Evolutionary conservation across 768 basidiomycete genomes (phyloP), one percentile per base, ranked within the genome.

Genomic region (Asterophora lycoperdoides): DNA sequence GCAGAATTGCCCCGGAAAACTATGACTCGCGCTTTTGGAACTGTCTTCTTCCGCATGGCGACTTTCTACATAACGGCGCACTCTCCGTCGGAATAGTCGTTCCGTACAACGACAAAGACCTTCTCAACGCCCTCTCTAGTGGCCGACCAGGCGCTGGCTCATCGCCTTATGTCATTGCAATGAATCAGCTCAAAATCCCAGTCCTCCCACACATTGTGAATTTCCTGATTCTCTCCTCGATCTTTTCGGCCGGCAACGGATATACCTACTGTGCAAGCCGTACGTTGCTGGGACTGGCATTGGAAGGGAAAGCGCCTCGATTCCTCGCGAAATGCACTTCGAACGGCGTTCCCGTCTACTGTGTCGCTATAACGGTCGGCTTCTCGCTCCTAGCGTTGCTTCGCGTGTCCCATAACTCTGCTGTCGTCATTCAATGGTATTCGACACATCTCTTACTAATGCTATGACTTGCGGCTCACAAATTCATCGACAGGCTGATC

Each of bases 161-260:
- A 20, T 88, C 86, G 7, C 90, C 91, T 0, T 94, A 91, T 68
- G 89, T 93, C 37, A 85, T 93, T 51, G 89, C 89, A 13, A 89
- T 93, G 75, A 68, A 70, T 46, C 73, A 76, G 34, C 73, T 89
- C 33, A 74, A 81, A 5, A 86, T 92, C 56, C 79, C 76, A 47
- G 73, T 76, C 4, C 67, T 87, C 8, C 81, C 81, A 5, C 78
- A 80, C 41, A 79, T 92, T 60, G 76, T 91, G 50, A 93, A 91
- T 62, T 86, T 79, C 2, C 66, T 78, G 40, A 67, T 91, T 53
- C 70, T 91, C 53, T 78, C 85, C 1, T 69, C 79, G 26, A 77
- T 84, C 1, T 87, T 86, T 64, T 86, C 84, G 32, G 84, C 86
- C 15, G 83, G 81, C 36, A 88, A 86, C 53, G 80, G 81, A 30